Percentiles rank a stretch among this genome's conserved stretches.
Evolutionary conservation across 2,329 filamentous ascomycete species (phyloP).

Genomic region (Thermoascus crustaceus): DNA sequence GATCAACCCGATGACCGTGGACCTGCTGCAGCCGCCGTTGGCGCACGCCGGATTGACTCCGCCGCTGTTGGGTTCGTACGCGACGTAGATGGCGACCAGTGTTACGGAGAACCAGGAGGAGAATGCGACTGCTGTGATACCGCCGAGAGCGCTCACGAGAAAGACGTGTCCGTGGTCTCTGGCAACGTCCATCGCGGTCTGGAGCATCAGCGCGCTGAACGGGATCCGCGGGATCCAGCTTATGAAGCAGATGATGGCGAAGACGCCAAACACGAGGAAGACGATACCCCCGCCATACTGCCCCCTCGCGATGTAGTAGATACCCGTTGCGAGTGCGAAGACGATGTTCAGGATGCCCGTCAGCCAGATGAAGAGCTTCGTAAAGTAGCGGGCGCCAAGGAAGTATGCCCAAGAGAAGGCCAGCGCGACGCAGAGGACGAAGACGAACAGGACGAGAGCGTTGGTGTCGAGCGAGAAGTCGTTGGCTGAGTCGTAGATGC

Average conservation of each 20-base stretch:
- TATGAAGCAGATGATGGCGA: conserved; percentile 74
- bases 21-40: conserved; percentile 59
- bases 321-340: conserved; percentile 74
- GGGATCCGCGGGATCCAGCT: conserved; percentile 86
- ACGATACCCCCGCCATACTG: conserved; percentile 83
- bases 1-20: conserved; percentile 73
- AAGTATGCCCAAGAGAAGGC: conserved; percentile 72
- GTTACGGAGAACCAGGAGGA: conserved; percentile 82
- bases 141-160: conserved; percentile 74
- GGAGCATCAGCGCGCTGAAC: conserved; percentile 83
- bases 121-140: conserved; percentile 65
- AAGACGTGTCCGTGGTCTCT: conserved; percentile 81
- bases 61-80: conserved; percentile 57
- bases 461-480: conserved; percentile 68
- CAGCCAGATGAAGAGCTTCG: conserved; percentile 87
- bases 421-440: conserved; percentile 65
- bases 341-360: conserved; percentile 83
- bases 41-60: conserved; percentile 47
- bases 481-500: conserved; percentile 64
- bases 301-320: conserved; percentile 70
- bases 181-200: conserved; percentile 75
- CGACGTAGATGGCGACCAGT: conserved; percentile 75
- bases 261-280: conserved; percentile 73
- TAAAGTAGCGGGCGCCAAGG: conserved; percentile 64
- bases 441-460: conserved; percentile 76